A percentile compares a stretch with the other conserved stretches of the same genome.
Conservation (phyloP, 176 grass and related monocot genomes). For the Raddia guianensis region DNA sequence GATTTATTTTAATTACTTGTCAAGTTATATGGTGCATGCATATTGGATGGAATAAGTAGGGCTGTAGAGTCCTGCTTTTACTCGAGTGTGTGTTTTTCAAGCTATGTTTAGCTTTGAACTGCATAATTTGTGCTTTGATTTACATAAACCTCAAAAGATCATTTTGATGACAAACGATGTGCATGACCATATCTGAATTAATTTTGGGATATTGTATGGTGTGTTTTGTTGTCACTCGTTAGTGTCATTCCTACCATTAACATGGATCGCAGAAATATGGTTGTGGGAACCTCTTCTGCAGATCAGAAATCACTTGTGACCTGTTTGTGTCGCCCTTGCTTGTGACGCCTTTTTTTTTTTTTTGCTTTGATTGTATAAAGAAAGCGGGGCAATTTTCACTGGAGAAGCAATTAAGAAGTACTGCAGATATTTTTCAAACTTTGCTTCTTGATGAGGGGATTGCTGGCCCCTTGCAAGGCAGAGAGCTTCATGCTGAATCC, state of each 20-base stretch:
- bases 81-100: neutral
- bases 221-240: neutral
- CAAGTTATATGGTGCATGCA: neutral
- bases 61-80: neutral
- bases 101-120: neutral
- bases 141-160: neutral
- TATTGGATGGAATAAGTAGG: slow-evolving; percentile 2
- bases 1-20: neutral
- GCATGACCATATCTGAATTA: neutral
- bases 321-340: neutral
- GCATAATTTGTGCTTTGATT: neutral
- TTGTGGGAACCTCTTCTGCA: neutral
- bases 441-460: slow-evolving; percentile 34
- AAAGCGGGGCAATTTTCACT: neutral
- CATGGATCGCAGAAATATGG: neutral
- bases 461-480: slow-evolving; percentile 12
- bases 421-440: neutral
- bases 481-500: neutral
- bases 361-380: neutral
- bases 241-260: neutral
- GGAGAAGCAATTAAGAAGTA: neutral
- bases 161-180: slow-evolving; percentile 1
- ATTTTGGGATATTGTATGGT: neutral
- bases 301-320: neutral
- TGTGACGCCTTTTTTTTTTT: neutral